Percentiles rank a stretch among this genome's conserved stretches.
Evolutionary conservation across 495 filamentous ascomycete genomes (phyloP).

Genomic region (Penicillium soppii): DNA sequence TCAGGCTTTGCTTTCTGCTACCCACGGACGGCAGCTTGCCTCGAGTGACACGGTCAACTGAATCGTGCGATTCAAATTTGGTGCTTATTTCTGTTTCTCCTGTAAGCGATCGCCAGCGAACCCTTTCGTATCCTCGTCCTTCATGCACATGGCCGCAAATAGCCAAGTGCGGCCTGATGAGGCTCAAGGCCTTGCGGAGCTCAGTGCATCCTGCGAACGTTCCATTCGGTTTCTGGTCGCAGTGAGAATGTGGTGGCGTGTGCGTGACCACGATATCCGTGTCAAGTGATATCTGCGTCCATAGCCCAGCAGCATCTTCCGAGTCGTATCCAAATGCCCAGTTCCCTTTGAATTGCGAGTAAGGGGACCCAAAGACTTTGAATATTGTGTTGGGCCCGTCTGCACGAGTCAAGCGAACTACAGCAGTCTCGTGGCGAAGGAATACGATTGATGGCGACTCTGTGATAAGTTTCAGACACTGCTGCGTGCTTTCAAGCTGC

Average conservation of each 20-base stretch:
- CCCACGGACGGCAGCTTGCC: slow-evolving; percentile 29
- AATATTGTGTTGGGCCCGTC: slow-evolving; percentile 65
- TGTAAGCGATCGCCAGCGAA: slow-evolving; percentile 30
- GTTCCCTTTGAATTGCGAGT: slow-evolving; percentile 57
- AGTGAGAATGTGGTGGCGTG: slow-evolving; percentile 47
- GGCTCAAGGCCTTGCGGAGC: slow-evolving; percentile 36
- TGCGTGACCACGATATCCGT: slow-evolving; percentile 50
- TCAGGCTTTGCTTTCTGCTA: slow-evolving; percentile 58
- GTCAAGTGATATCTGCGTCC: slow-evolving; percentile 44
- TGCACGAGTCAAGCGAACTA: slow-evolving; percentile 54
- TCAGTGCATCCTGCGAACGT: slow-evolving; percentile 39
- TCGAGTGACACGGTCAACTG: slow-evolving; percentile 8
- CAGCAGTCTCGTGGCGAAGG: slow-evolving; percentile 61
- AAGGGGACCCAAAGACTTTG: slow-evolving; percentile 76
- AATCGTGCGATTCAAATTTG: background rate
- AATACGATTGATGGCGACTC: slow-evolving; percentile 57
- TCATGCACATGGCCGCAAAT: slow-evolving; percentile 55
- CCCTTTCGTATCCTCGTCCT: slow-evolving; percentile 44
- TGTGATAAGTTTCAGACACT: slow-evolving; percentile 56
- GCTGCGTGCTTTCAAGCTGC: slow-evolving; percentile 51
- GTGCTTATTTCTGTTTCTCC: slow-evolving; percentile 1
- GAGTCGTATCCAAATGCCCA: slow-evolving; percentile 74
- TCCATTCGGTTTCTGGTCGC: slow-evolving; percentile 34
- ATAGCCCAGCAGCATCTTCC: slow-evolving; percentile 48
- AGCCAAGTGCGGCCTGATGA: slow-evolving; percentile 42